A percentile compares a stretch with the other conserved stretches of the same genome.
phyloP scores from a whole-genome alignment of 2,329 filamentous ascomycete species.

The Neurospora sp. region DNA sequence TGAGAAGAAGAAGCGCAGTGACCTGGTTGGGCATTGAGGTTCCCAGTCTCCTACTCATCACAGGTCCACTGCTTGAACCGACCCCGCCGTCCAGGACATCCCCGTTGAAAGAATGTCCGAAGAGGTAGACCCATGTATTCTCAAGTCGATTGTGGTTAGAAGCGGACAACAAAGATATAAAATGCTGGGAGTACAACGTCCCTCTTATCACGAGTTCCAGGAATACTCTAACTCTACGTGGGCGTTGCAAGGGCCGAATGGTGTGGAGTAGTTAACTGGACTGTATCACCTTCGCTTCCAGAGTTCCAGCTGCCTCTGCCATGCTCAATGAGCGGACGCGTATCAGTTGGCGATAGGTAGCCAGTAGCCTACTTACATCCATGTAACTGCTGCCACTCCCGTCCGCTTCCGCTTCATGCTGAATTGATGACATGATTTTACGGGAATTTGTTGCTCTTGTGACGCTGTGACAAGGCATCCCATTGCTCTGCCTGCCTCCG shows the following conservation, averaged over 20 bases:
- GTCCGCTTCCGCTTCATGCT: background rate
- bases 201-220: background rate
- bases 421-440: slow-evolving; percentile 15
- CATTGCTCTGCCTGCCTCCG: slow-evolving; percentile 3
- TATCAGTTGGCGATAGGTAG: background rate
- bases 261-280: background rate
- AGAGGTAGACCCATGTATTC: background rate
- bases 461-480: slow-evolving; percentile 14
- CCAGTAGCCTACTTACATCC: background rate
- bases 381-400: background rate
- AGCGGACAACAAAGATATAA: background rate
- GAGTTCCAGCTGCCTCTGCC: background rate
- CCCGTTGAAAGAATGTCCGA: background rate
- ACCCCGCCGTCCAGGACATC: background rate
- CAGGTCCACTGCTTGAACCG: background rate
- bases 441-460: slow-evolving; percentile 11
- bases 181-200: background rate
- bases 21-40: background rate
- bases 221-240: background rate
- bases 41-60: background rate
- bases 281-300: background rate
- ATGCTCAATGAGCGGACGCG: background rate
- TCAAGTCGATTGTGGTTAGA: background rate
- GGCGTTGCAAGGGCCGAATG: background rate
- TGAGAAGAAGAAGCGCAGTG: background rate